Evolutionary conservation across 1,284 basidiomycete species (phyloP).

Genomic region (Microbotryum lychnidis-dioicae): DNA sequence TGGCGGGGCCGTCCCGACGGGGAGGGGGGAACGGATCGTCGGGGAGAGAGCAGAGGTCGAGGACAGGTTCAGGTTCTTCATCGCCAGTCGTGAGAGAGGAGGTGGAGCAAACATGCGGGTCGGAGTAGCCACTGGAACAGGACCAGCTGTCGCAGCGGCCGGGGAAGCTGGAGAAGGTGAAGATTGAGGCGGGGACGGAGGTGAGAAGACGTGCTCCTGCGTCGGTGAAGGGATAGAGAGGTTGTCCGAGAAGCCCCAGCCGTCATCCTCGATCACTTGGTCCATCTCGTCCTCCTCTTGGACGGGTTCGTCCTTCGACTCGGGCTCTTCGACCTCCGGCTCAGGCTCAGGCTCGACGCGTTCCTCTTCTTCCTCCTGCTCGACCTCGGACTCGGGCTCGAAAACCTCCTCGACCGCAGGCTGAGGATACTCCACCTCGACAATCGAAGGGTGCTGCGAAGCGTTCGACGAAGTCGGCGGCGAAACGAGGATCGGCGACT

Average conservation of each 20-base stretch:
- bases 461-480: too few relatives aligned
- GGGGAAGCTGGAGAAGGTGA: neutral
- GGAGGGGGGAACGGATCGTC: neutral
- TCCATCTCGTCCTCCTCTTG: neutral
- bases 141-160: neutral
- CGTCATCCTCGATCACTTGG: neutral
- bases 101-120: neutral
- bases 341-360: too few relatives aligned
- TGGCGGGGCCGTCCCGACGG: neutral
- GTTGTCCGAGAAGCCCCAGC: conserved; percentile 2
- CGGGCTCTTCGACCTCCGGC: too few relatives aligned
- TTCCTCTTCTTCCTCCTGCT: too few relatives aligned
- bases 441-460: too few relatives aligned
- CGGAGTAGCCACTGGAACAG: neutral
- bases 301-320: too few relatives aligned
- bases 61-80: neutral
- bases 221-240: neutral
- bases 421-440: too few relatives aligned
- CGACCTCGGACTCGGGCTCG: too few relatives aligned
- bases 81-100: neutral
- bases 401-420: too few relatives aligned
- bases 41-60: neutral
- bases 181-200: neutral
- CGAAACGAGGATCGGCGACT: too few relatives aligned
- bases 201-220: neutral